Conservation (phyloP, 306 rosid species). For the Malus asiatica region DNA sequence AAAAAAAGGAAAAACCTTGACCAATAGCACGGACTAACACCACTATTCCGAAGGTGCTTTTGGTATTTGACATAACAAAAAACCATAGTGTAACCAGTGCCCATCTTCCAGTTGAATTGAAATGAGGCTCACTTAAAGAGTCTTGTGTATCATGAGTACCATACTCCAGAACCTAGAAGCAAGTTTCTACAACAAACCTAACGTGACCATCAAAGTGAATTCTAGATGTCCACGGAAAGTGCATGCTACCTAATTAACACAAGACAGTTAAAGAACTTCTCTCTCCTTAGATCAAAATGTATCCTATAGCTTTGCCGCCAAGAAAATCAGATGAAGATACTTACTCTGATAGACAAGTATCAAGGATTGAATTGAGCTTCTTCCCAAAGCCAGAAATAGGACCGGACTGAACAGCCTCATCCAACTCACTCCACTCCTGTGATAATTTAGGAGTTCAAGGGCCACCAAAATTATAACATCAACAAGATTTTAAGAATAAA, state of each 20-base stretch:
- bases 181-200: background rate
- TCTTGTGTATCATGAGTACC: background rate
- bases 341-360: conserved; percentile 65
- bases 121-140: background rate
- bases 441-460: conserved; percentile 2
- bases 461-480: background rate
- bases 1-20: background rate
- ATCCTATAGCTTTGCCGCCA: background rate
- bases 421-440: conserved; percentile 77
- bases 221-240: background rate
- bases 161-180: background rate
- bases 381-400: conserved; percentile 75
- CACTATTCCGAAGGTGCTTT: background rate
- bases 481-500: background rate
- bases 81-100: background rate
- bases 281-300: background rate
- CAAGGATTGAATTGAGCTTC: conserved; percentile 64
- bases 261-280: background rate
- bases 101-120: background rate
- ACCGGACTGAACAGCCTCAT: conserved; percentile 57
- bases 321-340: conserved; percentile 25
- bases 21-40: background rate
- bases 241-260: background rate
- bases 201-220: background rate
- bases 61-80: background rate